Conservation (phyloP, 441 rosid genomes). For the Brassica balearica region DNA sequence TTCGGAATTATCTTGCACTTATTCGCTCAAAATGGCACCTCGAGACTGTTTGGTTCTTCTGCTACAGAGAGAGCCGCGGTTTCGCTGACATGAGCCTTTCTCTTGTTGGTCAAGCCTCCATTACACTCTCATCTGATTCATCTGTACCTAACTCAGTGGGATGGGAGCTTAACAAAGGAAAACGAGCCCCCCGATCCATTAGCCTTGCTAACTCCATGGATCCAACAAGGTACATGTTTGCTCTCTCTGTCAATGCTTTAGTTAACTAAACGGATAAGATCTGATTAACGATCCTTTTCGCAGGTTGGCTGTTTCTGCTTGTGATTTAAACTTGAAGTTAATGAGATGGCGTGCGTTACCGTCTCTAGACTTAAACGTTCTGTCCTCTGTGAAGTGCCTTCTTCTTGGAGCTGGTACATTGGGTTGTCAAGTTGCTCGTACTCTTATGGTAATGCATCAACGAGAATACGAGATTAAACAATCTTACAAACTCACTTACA, state of each 20-base stretch:
- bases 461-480: neutral
- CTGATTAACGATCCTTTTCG: slow-evolving; percentile 22
- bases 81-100: slow-evolving; percentile 83
- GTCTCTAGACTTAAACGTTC: slow-evolving; percentile 72
- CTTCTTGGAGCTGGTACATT: slow-evolving; percentile 98
- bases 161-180: slow-evolving; percentile 88
- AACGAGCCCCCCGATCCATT: slow-evolving; percentile 64
- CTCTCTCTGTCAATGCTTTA: slow-evolving; percentile 7
- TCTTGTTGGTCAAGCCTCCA: slow-evolving; percentile 78
- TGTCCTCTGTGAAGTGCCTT: slow-evolving; percentile 86
- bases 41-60: slow-evolving; percentile 66
- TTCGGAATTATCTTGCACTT: slow-evolving; percentile 86
- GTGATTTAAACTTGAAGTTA: slow-evolving; percentile 91
- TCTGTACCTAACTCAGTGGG: slow-evolving; percentile 80
- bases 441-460: slow-evolving; percentile 74
- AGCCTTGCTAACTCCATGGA: slow-evolving; percentile 95
- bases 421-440: slow-evolving; percentile 98
- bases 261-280: slow-evolving; percentile 16
- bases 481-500: slow-evolving; percentile 21
- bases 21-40: slow-evolving; percentile 80
- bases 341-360: slow-evolving; percentile 99
- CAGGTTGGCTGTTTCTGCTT: slow-evolving; percentile 91
- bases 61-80: slow-evolving; percentile 92
- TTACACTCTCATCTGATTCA: slow-evolving; percentile 60
- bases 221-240: slow-evolving; percentile 66